Conservation (phyloP, 345 rosid species). For the rapeseed (Brassica napus) region DNA sequence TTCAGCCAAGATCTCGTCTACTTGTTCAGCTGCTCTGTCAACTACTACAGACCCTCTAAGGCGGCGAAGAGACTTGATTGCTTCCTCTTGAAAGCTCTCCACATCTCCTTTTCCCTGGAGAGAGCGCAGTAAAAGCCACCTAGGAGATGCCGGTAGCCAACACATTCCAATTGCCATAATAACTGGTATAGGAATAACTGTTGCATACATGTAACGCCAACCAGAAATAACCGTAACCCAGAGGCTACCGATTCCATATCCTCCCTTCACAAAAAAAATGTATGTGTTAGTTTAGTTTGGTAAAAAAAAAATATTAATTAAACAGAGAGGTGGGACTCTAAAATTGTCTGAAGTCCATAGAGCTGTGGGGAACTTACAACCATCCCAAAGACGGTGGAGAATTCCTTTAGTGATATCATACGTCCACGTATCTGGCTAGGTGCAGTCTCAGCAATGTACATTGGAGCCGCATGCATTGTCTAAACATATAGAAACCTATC, state of each 20-base stretch:
- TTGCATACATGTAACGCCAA: conserved; percentile 97
- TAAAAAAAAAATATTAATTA: no score
- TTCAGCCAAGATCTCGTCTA: conserved; percentile 77
- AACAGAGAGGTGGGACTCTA: background rate
- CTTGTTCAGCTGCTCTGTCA: conserved; percentile 65
- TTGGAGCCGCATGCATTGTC: conserved; percentile 99
- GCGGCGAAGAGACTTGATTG: conserved; percentile 49
- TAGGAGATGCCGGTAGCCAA: conserved; percentile 97
- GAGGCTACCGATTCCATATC: conserved; percentile 90
- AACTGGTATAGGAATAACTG: conserved; percentile 70
- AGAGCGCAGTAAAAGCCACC: conserved; percentile 85
- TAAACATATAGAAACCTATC: conserved; percentile 31
- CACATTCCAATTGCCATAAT: conserved; percentile 95
- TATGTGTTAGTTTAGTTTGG: background rate
- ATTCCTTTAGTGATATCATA: conserved; percentile 93
- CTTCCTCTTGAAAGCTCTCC: conserved; percentile 34
- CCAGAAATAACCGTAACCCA: conserved; percentile 68
- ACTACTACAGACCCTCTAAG: conserved; percentile 74
- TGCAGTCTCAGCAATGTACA: conserved; percentile 98
- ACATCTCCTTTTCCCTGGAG: conserved; percentile 72
- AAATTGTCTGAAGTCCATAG: background rate
- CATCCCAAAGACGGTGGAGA: conserved; percentile 95
- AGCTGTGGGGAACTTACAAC: conserved; percentile 70
- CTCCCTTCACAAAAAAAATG: conserved; percentile 55
- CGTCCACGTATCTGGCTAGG: conserved; percentile 88